These are phyloP conservation scores for Pezizomycotina sp. DNA, from an alignment of 2,329 filamentous ascomycete genomes.

Conservation along the genomic window DNA sequence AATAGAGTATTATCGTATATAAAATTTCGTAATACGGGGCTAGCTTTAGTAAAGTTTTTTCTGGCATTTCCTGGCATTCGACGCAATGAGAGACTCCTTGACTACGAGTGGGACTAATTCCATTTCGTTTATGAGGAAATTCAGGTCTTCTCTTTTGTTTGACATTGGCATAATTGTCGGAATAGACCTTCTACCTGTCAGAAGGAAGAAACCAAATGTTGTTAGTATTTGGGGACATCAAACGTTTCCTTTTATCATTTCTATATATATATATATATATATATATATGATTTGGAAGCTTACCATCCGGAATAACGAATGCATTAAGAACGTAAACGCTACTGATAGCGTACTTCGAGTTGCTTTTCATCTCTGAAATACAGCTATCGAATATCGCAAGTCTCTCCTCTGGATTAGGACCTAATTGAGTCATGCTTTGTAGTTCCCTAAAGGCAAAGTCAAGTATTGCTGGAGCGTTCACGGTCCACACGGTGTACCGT, in stretches of 20 bases:
- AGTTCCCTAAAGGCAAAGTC: conserved; percentile 47
- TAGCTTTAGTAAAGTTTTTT: neutral
- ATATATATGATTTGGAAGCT: conserved; percentile 5
- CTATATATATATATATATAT: neutral
- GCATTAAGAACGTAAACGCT: conserved; percentile 50
- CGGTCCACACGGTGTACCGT: conserved; percentile 8
- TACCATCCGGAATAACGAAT: conserved; percentile 29
- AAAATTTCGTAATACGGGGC: neutral
- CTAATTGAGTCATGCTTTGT: conserved; percentile 40
- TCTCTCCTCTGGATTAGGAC: conserved; percentile 41
- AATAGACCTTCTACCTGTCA: conserved; percentile 18
- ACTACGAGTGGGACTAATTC: conserved; percentile 25
- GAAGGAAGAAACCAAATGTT: neutral
- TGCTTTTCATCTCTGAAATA: conserved; percentile 48
- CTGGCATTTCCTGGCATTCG: neutral
- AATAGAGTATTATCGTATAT: neutral
- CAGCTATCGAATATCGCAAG: conserved; percentile 49
- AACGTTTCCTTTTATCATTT: neutral
- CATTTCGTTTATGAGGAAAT: conserved; percentile 22
- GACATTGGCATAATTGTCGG: conserved; percentile 15
- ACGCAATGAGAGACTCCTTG: conserved; percentile 12
- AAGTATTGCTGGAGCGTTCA: conserved; percentile 34
- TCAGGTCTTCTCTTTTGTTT: conserved; percentile 16
- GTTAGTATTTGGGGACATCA: neutral
- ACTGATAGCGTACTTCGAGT: conserved; percentile 49